Base-by-base conservation (phyloP, 2,329 filamentous ascomycete species). In the Plenodomus biglobosus region DNA sequence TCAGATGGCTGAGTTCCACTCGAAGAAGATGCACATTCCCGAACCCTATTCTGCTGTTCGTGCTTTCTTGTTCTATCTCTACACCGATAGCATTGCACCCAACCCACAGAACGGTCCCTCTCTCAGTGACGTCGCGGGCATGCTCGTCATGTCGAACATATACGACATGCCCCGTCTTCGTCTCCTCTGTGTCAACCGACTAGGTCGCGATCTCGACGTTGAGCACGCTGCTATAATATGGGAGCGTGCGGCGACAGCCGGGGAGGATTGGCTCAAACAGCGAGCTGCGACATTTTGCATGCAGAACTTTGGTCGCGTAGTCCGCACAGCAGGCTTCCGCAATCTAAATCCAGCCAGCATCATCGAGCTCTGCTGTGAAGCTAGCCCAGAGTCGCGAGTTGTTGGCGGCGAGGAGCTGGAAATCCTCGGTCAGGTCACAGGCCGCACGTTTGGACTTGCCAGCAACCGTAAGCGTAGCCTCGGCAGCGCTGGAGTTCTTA, bases 1-100 rank as follows among this genome's bases (percentile, higher is more conserved):
- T 3, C 91, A 96, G 66, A 99, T 99, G 94, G 86, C 88, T 11
- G 94, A 99, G 70, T 99, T 95, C 64, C 94, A 99, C 69, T 94
- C 90, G 15, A 94, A 94, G 65, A 91, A 89, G 72, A 94, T 99
- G 87, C 92, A 99, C 73, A 96, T 99, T 38, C 92, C 94, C 0
- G 95, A 99, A 66, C 92, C 92, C 1, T 97, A 96, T 72, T 86
- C 85, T 1, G 91, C 96, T 0, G 94, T 99, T 39, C 91, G 90
- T 59, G 90, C 92, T 0, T 99, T 99, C 67, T 80, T 99, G 21
- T 92, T 94, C 73, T 99, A 96, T 66, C 82, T 99, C 1, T 99
- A 99, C 73, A 96, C 94, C 0, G 94, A 99, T 71, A 92, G 87
- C 59, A 96, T 99, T 58, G 73, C 75, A 3, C 60, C 66, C 0